Conservation (phyloP, 2,329 filamentous ascomycete species). For the Beauveria sp. region DNA sequence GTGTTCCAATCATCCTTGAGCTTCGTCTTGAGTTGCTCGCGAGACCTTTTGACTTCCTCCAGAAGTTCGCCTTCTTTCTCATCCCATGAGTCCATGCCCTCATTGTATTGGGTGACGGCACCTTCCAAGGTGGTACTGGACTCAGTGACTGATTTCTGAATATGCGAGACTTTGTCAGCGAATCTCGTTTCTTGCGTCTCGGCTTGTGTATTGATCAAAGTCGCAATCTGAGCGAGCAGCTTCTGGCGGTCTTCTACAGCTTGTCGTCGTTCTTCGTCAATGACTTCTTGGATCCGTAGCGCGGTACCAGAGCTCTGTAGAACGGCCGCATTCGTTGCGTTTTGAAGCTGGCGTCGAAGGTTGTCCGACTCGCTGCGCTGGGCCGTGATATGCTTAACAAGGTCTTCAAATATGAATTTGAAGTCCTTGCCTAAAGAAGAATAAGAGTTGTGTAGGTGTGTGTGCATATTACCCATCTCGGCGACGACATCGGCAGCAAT, state of each 20-base stretch:
- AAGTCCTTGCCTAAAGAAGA: constrained; percentile 80
- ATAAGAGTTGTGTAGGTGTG: constrained; percentile 77
- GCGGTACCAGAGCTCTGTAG: constrained; percentile 62
- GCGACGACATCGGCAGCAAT: constrained; percentile 85
- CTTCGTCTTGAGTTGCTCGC: constrained; percentile 71
- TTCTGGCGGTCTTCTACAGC: constrained; percentile 66
- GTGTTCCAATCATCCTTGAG: constrained; percentile 80
- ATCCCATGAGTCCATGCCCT: constrained; percentile 69
- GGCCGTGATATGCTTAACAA: constrained; percentile 64
- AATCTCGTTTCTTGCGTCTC: constrained; percentile 67
- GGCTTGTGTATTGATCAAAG: constrained; percentile 67
- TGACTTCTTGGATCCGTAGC: constrained; percentile 55
- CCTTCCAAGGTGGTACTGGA: constrained; percentile 59
- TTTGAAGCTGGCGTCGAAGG: constrained; percentile 63
- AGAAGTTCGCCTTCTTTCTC: constrained; percentile 61
- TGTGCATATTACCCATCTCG: constrained; percentile 79
- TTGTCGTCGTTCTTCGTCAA: constrained; percentile 69
- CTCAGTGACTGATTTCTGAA: constrained; percentile 56
- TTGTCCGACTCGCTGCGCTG: constrained; percentile 71
- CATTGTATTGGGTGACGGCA: constrained; percentile 57
- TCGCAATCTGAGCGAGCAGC: constrained; percentile 68
- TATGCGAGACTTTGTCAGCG: constrained; percentile 49
- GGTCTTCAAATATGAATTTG: constrained; percentile 74
- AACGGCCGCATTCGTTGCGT: constrained; percentile 60
- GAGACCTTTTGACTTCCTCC: constrained; percentile 60